Evolutionary conservation across 805 yeast genomes (phyloP).

Genomic region (Suhomyces sp.): DNA sequence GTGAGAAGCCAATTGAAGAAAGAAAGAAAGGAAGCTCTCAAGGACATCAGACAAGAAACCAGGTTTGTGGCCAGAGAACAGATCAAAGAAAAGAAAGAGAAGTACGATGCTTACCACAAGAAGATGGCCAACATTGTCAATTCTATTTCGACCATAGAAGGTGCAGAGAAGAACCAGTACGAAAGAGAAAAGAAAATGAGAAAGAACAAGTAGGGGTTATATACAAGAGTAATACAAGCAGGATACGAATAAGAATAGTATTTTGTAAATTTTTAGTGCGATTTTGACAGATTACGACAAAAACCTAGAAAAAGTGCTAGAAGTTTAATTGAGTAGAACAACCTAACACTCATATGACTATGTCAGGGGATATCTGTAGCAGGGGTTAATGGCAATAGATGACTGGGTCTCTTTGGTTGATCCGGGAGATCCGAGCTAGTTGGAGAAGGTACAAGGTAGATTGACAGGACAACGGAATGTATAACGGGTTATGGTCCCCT

Average conservation of each 20-base stretch:
- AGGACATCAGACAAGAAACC: slow-evolving; percentile 87
- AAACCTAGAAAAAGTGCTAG: neutral
- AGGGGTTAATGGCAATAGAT: no score
- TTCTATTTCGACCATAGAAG: slow-evolving; percentile 88
- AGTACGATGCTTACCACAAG: slow-evolving; percentile 76
- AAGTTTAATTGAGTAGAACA: neutral
- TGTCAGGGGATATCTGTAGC: no score
- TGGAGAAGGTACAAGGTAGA: neutral
- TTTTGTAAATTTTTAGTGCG: neutral
- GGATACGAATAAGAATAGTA: neutral
- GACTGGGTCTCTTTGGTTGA: neutral
- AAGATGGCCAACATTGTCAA: slow-evolving; percentile 87
- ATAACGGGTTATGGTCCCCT: neutral
- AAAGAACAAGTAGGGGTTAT: slow-evolving; percentile 21
- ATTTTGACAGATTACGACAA: neutral
- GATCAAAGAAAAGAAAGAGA: slow-evolving; percentile 70
- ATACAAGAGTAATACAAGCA: neutral
- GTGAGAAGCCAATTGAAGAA: slow-evolving; percentile 83
- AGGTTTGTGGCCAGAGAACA: slow-evolving; percentile 84
- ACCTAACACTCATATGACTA: no score
- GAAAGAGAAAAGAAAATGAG: slow-evolving; percentile 78
- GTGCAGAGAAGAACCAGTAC: slow-evolving; percentile 89
- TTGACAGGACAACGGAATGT: neutral
- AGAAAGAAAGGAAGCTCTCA: slow-evolving; percentile 82
- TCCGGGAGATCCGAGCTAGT: neutral